Evolutionary conservation across 306 rosid species (phyloP).

Genomic region (Betula pendula): DNA sequence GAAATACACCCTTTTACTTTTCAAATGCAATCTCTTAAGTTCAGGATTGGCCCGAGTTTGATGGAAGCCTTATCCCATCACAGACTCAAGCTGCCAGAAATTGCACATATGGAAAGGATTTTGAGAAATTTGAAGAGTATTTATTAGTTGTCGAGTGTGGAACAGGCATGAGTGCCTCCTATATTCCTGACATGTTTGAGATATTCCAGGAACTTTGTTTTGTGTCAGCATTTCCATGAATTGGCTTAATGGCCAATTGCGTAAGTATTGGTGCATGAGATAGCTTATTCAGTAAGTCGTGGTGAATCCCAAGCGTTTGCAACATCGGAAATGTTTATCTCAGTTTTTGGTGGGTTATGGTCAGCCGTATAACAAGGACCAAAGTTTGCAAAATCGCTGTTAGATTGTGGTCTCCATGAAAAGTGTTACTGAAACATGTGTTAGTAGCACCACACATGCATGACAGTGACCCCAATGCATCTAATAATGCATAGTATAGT

Average conservation of each 20-base stretch:
- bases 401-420: neutral
- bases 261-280: neutral
- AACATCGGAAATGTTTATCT: neutral
- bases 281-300: neutral
- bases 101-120: neutral
- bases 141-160: neutral
- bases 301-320: neutral
- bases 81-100: too few relatives aligned
- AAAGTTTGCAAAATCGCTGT: neutral
- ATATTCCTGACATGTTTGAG: neutral
- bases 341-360: neutral
- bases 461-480: neutral
- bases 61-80: too few relatives aligned
- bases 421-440: neutral
- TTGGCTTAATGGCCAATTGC: neutral
- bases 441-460: neutral
- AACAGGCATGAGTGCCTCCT: neutral
- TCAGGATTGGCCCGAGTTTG: too few relatives aligned
- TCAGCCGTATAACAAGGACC: neutral
- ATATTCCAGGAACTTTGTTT: neutral
- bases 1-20: neutral
- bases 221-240: neutral
- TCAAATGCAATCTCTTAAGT: neutral
- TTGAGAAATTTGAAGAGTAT: neutral
- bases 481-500: neutral